phyloP scores from a whole-genome alignment of 2,329 filamentous ascomycete species.

The Xylaria sp. region DNA sequence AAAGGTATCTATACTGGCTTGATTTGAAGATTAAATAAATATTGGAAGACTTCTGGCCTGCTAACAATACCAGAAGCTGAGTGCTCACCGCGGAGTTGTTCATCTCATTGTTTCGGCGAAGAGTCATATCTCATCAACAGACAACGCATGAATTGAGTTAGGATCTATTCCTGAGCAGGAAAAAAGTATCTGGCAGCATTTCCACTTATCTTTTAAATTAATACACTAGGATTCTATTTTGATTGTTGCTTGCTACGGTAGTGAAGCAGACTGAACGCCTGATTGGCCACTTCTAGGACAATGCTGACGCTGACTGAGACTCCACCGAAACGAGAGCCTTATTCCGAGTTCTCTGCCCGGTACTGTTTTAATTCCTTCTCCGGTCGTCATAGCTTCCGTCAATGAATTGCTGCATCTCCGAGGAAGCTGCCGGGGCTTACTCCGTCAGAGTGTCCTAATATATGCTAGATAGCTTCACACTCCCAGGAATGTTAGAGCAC shows the following conservation, averaged over 20 bases:
- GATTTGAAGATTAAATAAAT: conserved; percentile 19
- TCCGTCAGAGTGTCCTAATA: background rate
- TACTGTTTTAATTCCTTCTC: background rate
- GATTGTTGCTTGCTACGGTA: background rate
- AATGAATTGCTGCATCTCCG: background rate
- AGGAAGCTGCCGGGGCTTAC: background rate
- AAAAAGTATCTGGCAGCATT: conserved; percentile 5
- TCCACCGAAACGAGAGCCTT: background rate
- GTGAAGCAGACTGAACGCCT: background rate
- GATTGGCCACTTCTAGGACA: conserved; percentile 24
- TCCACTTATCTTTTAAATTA: background rate
- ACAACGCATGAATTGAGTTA: background rate
- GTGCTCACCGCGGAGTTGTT: conserved; percentile 12
- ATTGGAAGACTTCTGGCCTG: conserved; percentile 2
- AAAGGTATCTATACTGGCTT: conserved; percentile 9
- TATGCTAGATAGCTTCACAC: background rate
- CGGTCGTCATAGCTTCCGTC: background rate
- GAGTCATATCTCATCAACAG: conserved; percentile 20
- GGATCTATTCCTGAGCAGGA: background rate
- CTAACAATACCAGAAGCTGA: background rate
- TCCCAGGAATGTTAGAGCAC: no score
- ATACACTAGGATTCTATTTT: background rate
- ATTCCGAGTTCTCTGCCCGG: background rate
- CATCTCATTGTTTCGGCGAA: conserved; percentile 3
- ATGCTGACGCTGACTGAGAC: conserved; percentile 16